Evolutionary conservation across 345 rosid genomes (phyloP).

Genomic region (Arabidopsis suecica): DNA sequence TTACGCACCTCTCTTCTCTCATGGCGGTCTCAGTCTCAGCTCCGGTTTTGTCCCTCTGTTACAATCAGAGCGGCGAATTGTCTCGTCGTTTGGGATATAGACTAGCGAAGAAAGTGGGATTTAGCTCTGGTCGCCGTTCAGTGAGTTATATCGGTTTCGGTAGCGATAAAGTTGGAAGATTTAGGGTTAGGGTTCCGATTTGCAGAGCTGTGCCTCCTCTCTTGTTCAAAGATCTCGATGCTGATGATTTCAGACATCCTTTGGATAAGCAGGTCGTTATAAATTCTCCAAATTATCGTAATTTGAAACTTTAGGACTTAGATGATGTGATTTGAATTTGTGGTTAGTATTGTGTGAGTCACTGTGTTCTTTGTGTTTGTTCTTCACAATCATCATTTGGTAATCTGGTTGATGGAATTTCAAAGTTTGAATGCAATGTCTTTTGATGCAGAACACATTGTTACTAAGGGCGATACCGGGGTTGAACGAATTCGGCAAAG

Average conservation of each 20-base stretch:
- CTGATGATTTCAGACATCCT: slow-evolving; percentile 96
- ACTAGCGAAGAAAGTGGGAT: slow-evolving; percentile 11
- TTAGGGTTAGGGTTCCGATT: slow-evolving; percentile 48
- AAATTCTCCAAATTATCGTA: slow-evolving; percentile 1
- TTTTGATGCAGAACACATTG: slow-evolving; percentile 72
- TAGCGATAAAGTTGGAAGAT: slow-evolving; percentile 42
- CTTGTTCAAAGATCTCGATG: slow-evolving; percentile 84
- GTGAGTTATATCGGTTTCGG: slow-evolving; percentile 34
- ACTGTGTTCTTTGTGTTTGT: background rate
- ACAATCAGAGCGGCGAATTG: slow-evolving; percentile 35
- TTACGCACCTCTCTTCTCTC: slow-evolving; percentile 16
- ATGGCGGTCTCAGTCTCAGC: slow-evolving; percentile 48
- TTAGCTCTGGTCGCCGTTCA: slow-evolving; percentile 25
- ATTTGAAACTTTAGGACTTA: background rate
- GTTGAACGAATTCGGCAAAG: slow-evolving; percentile 77
- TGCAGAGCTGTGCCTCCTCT: slow-evolving; percentile 66
- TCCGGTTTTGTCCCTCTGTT: slow-evolving; percentile 51
- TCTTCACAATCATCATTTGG: background rate
- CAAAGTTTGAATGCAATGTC: background rate
- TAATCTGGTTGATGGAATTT: background rate
- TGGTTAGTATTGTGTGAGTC: background rate
- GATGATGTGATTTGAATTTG: background rate
- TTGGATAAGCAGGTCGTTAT: slow-evolving; percentile 80
- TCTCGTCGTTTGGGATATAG: slow-evolving; percentile 42
- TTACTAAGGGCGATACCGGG: slow-evolving; percentile 90